Evolutionary conservation across 108 stramenopile species (phyloP), one percentile per base, ranked within the genome.

Genomic region (Pseudonitzschia multistriata): DNA sequence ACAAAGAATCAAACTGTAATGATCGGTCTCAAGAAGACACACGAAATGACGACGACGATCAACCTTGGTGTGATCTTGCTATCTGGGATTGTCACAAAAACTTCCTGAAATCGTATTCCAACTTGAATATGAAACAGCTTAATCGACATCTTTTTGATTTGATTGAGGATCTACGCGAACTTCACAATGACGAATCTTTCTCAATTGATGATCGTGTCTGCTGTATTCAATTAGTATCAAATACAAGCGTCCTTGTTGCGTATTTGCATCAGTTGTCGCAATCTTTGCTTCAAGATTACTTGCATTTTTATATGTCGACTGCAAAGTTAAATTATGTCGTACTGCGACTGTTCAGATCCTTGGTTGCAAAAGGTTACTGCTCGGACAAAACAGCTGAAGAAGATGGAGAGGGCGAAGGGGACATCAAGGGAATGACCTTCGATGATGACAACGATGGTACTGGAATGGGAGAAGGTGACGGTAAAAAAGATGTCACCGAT

Each of bases 391-490:
- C 90, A 21, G 66, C 76, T 2, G 92, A 74, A 49, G 97, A 91
- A 17, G 92, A 85, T 15, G 86, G 68, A 21, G 87, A 85, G 22
- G 92, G 85, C 24, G 82, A 74, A 15, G 88, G 81, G 30, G 89
- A 85, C 61, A 77, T 74, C 29, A 78, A 78, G 29, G 85, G 87
- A 29, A 85, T 92, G 90, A 86, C 88, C 47, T 97, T 97, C 66
- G 94, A 93, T 56, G 96, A 98, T 47, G 96, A 98, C 59, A 86
- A 92, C 2, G 97, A 98, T 65, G 99, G 99, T 30, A 98, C 97
- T 0, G 99, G 99, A 19, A 98, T 99, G 97, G 99, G 99, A 2
- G 96, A 97, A 80, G 99, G 99, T 19, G 96, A 98, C 22, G 97
- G 93, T 34, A 81, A 90, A 42, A 92, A 94, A 49, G 99, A 99